These are phyloP conservation scores for Physcomitrellopsis africana DNA, from an alignment of 225 moss, liverwort and hornwort genomes.

Conservation along the genomic window DNA sequence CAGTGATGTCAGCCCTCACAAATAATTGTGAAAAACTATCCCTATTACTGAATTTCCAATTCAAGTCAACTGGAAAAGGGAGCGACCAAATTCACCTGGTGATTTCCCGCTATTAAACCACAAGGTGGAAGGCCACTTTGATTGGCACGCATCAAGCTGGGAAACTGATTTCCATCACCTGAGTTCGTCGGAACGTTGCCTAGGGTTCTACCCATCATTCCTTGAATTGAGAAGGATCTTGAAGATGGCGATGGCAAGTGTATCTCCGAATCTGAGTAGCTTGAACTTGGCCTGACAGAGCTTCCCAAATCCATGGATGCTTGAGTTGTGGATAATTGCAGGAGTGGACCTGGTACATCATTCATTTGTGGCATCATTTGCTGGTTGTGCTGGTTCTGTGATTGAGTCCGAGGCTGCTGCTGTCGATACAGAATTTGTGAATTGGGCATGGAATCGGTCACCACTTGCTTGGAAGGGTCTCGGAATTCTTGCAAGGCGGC, in stretches of 20 bases:
- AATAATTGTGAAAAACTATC: slow-evolving; percentile 1
- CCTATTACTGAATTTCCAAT: slow-evolving; percentile 3
- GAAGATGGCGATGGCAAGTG: slow-evolving; percentile 63
- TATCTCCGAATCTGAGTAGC: slow-evolving; percentile 63
- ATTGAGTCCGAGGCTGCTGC: slow-evolving; percentile 48
- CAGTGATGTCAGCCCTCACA: background rate
- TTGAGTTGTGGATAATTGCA: slow-evolving; percentile 65
- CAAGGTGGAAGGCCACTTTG: slow-evolving; percentile 52
- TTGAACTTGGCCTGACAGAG: slow-evolving; percentile 52
- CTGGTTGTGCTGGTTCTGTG: slow-evolving; percentile 41
- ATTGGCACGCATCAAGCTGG: slow-evolving; percentile 60
- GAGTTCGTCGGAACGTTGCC: slow-evolving; percentile 40
- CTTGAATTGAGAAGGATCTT: slow-evolving; percentile 64
- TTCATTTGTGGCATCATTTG: slow-evolving; percentile 58
- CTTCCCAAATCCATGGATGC: slow-evolving; percentile 59
- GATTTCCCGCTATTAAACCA: slow-evolving; percentile 29
- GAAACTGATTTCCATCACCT: slow-evolving; percentile 64
- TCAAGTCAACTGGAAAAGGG: slow-evolving; percentile 4
- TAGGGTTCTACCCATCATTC: slow-evolving; percentile 64
- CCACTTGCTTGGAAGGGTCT: slow-evolving; percentile 70
- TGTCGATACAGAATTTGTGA: slow-evolving; percentile 59
- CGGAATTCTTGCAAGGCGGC: slow-evolving; percentile 83
- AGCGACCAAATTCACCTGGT: slow-evolving; percentile 36
- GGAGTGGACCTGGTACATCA: slow-evolving; percentile 67
- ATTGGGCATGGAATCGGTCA: slow-evolving; percentile 48